Conservation (phyloP, 2,329 filamentous ascomycete species). For the Colletotrichum limetticola region DNA sequence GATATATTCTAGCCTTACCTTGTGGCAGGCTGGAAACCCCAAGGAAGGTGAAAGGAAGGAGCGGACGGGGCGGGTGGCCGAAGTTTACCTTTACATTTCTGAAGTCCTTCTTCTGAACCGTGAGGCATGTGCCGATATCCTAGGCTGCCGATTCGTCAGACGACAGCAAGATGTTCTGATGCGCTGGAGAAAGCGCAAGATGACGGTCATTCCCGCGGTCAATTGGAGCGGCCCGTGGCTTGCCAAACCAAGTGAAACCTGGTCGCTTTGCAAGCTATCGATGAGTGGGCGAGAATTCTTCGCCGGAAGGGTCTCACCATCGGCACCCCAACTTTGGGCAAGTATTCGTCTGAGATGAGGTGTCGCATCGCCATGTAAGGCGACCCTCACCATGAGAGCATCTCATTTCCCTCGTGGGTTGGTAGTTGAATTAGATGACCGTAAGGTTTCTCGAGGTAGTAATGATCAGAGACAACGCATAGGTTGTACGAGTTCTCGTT, state of each 20-base stretch:
- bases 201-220: slow-evolving; percentile 10
- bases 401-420: not conserved
- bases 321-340: not conserved
- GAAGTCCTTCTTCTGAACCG: not conserved
- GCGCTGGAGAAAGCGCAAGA: not conserved
- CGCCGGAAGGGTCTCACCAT: too few relatives aligned
- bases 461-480: not conserved
- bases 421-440: not conserved
- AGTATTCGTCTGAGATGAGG: not conserved
- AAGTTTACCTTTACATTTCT: not conserved
- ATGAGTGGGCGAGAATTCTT: not conserved
- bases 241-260: not conserved
- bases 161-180: not conserved
- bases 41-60: not conserved
- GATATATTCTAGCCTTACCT: not conserved
- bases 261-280: not conserved
- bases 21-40: not conserved
- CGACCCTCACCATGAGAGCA: not conserved
- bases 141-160: not conserved
- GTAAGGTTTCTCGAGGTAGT: not conserved
- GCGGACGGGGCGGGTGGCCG: not conserved
- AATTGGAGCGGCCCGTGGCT: slow-evolving; percentile 6
- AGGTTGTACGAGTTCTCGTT: not conserved
- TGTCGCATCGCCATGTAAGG: not conserved
- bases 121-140: not conserved